Evolutionary conservation across 2,329 filamentous ascomycete genomes (phyloP).

Genomic region (Alternaria panax): DNA sequence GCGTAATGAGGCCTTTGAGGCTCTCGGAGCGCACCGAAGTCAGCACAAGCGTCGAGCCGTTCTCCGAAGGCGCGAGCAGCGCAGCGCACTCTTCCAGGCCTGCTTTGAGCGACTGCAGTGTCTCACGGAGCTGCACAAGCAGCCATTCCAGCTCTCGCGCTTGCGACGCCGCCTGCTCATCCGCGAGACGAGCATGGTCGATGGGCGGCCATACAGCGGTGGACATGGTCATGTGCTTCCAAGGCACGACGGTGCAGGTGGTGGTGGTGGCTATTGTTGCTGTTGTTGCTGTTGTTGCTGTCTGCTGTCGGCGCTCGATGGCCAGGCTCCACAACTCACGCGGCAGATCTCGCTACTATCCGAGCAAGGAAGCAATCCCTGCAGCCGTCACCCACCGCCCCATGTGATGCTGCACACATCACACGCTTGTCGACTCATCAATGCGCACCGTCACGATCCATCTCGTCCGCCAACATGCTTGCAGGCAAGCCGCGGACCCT

Average conservation of each 20-base stretch:
- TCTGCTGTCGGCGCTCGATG: constrained; percentile 11
- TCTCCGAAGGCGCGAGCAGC: constrained; percentile 82
- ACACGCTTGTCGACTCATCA: not conserved
- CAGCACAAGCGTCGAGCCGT: constrained; percentile 86
- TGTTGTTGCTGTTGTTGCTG: not conserved
- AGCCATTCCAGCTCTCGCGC: constrained; percentile 70
- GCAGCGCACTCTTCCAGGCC: constrained; percentile 89
- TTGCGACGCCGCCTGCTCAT: constrained; percentile 62
- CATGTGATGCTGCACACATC: not conserved
- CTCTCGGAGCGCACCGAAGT: constrained; percentile 86
- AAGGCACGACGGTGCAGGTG: constrained; percentile 6
- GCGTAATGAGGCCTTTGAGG: constrained; percentile 90
- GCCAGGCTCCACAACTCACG: constrained; percentile 4
- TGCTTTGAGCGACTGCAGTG: constrained; percentile 66
- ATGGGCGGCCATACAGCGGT: constrained; percentile 68
- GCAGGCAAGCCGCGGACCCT: constrained; percentile 8
- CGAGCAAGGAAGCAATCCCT: constrained; percentile 14
- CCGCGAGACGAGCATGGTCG: constrained; percentile 57
- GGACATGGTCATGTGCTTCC: constrained; percentile 57
- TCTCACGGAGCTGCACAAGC: constrained; percentile 66
- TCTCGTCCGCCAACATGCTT: constrained; percentile 4
- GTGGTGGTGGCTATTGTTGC: too few species aligned
- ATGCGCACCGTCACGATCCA: not conserved
- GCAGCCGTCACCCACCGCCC: not conserved
- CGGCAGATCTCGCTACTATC: constrained; percentile 26